Conservation (phyloP, 257 asterid genomes). For the Echites panduratus region DNA sequence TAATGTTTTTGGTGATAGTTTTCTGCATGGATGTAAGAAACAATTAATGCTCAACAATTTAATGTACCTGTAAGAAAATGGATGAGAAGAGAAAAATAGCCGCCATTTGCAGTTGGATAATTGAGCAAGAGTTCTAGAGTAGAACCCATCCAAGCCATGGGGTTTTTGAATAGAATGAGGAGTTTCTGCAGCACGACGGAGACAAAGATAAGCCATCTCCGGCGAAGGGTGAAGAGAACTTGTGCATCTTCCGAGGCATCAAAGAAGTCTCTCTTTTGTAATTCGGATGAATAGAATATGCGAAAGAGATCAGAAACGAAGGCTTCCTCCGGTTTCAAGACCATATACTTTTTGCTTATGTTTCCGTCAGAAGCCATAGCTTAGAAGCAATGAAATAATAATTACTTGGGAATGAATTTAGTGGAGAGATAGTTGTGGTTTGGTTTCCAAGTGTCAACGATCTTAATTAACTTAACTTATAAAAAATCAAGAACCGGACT, state of each 20-base stretch:
- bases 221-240: slow-evolving; percentile 19
- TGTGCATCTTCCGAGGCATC: slow-evolving; percentile 18
- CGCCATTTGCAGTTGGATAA: slow-evolving; percentile 48
- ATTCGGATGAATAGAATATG: slow-evolving; percentile 30
- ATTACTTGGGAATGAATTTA: neutral
- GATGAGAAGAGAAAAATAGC: slow-evolving; percentile 31
- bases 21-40: no score
- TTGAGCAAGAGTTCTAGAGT: slow-evolving; percentile 40
- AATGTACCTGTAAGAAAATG: slow-evolving; percentile 39
- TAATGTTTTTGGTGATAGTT: no score
- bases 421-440: neutral
- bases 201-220: slow-evolving; percentile 54
- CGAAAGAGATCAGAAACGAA: slow-evolving; percentile 35
- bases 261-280: slow-evolving; percentile 31
- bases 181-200: slow-evolving; percentile 43
- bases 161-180: slow-evolving; percentile 29
- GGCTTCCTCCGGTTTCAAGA: slow-evolving; percentile 41
- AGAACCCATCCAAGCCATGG: slow-evolving; percentile 37
- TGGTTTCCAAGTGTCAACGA: neutral
- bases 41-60: no score
- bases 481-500: neutral
- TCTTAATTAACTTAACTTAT: neutral
- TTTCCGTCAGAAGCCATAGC: slow-evolving; percentile 16
- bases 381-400: slow-evolving; percentile 10
- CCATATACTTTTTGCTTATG: slow-evolving; percentile 32